Percentiles rank a stretch among this genome's conserved stretches.
These are phyloP conservation scores for Mucor sp. DNA, from an alignment of 371 early-diverging fungal species.

Conservation along the genomic window DNA sequence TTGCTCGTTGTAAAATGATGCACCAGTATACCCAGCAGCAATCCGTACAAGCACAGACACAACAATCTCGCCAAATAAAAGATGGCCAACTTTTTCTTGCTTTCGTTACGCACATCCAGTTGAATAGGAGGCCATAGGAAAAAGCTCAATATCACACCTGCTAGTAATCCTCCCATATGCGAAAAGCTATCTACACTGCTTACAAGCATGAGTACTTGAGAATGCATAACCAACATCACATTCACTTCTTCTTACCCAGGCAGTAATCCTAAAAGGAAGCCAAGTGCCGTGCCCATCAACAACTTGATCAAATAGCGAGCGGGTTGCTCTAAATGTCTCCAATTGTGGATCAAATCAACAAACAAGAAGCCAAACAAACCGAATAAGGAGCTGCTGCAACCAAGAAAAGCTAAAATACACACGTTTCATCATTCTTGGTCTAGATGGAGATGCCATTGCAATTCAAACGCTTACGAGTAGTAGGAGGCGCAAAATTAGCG, in stretches of 20 bases:
- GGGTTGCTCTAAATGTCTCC: slow-evolving; percentile 64
- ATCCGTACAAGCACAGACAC: neutral
- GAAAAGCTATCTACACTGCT: slow-evolving; percentile 32
- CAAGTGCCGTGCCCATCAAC: slow-evolving; percentile 14
- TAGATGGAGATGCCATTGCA: neutral
- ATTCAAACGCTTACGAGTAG: slow-evolving; percentile 43
- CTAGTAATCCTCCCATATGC: slow-evolving; percentile 42
- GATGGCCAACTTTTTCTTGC: neutral
- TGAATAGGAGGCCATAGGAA: slow-evolving; percentile 4
- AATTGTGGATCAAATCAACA: slow-evolving; percentile 75
- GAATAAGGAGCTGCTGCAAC: slow-evolving; percentile 78
- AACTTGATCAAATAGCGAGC: slow-evolving; percentile 65
- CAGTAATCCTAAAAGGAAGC: slow-evolving; percentile 25
- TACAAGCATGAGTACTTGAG: neutral
- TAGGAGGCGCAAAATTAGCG: slow-evolving; percentile 59
- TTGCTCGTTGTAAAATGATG: slow-evolving; percentile 10
- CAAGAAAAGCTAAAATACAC: slow-evolving; percentile 58
- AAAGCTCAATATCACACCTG: slow-evolving; percentile 25
- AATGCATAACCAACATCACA: neutral
- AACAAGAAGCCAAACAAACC: slow-evolving; percentile 71
- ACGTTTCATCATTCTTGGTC: neutral
- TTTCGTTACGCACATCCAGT: neutral
- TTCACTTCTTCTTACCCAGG: slow-evolving; percentile 24
- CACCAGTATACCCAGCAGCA: slow-evolving; percentile 7
- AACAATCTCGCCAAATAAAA: neutral